Evolutionary conservation across 1,284 basidiomycete genomes (phyloP).

Genomic region (Hortiboletus rubellus): DNA sequence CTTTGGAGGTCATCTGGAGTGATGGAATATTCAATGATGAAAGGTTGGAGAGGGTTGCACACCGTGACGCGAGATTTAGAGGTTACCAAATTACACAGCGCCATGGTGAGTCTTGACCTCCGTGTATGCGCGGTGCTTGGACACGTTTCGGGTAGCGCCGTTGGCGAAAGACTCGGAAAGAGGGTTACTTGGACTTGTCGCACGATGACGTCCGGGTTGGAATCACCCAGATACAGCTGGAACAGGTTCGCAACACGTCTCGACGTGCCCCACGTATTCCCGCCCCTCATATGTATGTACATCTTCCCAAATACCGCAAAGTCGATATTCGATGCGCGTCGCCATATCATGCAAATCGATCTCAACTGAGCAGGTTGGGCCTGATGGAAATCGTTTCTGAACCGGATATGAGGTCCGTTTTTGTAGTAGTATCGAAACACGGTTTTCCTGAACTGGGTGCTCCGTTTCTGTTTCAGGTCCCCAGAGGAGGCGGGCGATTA

Average conservation of each 20-base stretch:
- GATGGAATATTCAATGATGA: too few relatives aligned
- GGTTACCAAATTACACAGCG: too few relatives aligned
- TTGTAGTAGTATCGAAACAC: too few relatives aligned
- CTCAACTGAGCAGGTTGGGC: slow-evolving; percentile 88
- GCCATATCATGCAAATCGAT: slow-evolving; percentile 71
- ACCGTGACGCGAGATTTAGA: too few relatives aligned
- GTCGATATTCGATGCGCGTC: slow-evolving; percentile 65
- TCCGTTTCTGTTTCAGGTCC: slow-evolving; percentile 47
- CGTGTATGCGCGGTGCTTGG: too few relatives aligned
- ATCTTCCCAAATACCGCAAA: slow-evolving; percentile 83
- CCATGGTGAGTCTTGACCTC: too few relatives aligned
- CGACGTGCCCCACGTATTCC: not conserved
- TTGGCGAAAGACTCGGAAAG: slow-evolving; percentile 63
- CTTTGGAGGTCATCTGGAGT: too few relatives aligned
- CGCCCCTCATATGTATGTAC: slow-evolving; percentile 1
- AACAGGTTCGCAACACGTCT: slow-evolving; percentile 68
- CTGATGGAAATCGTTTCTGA: slow-evolving; percentile 97
- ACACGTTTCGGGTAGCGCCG: too few relatives aligned
- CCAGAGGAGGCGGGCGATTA: slow-evolving; percentile 93
- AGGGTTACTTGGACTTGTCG: slow-evolving; percentile 62
- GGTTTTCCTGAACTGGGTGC: too few relatives aligned
- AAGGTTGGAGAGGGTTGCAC: too few relatives aligned
- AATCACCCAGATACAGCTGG: slow-evolving; percentile 93
- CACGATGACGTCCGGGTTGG: slow-evolving; percentile 55
- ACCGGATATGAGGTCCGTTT: slow-evolving; percentile 78